A percentile compares a stretch with the other conserved stretches of the same genome.
Evolutionary conservation across 2,329 filamentous ascomycete species (phyloP).

Genomic region (Chaetothyriales sp.): DNA sequence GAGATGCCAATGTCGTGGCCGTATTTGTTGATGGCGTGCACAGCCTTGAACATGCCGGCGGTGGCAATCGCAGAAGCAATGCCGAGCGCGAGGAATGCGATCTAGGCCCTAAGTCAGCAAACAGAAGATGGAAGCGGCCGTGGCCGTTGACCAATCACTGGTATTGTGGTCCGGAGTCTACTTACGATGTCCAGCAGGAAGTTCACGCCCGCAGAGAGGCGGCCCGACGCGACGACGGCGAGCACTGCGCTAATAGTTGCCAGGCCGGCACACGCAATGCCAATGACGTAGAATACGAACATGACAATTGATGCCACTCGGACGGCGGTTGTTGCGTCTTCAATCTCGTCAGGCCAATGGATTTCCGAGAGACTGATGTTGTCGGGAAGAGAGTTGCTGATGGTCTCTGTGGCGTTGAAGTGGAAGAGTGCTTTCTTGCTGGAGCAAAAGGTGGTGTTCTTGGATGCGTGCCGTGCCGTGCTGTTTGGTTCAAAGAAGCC

Average conservation of each 20-base stretch:
- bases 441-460: conserved; percentile 44
- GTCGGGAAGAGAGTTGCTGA: conserved; percentile 37
- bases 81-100: conserved; percentile 48
- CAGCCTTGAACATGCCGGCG: conserved; percentile 44
- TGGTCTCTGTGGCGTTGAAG: conserved; percentile 40
- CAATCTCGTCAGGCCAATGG: conserved; percentile 44
- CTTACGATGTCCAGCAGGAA: conserved; percentile 34
- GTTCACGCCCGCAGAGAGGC: conserved; percentile 37
- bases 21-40: conserved; percentile 40
- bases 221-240: conserved; percentile 32
- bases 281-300: conserved; percentile 47
- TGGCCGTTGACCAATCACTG: background rate
- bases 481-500: conserved; percentile 26
- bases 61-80: conserved; percentile 63
- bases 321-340: conserved; percentile 39
- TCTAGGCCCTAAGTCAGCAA: conserved; percentile 16
- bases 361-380: conserved; percentile 39
- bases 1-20: conserved; percentile 37
- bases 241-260: conserved; percentile 35
- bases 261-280: conserved; percentile 39
- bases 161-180: conserved; percentile 2
- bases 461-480: conserved; percentile 26
- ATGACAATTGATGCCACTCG: conserved; percentile 37
- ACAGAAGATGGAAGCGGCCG: background rate
- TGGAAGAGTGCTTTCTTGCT: conserved; percentile 40